Percentiles rank a stretch among this genome's conserved stretches.
Evolutionary conservation across 2,329 filamentous ascomycete species (phyloP).

Genomic region (Alternaria brassicae): DNA sequence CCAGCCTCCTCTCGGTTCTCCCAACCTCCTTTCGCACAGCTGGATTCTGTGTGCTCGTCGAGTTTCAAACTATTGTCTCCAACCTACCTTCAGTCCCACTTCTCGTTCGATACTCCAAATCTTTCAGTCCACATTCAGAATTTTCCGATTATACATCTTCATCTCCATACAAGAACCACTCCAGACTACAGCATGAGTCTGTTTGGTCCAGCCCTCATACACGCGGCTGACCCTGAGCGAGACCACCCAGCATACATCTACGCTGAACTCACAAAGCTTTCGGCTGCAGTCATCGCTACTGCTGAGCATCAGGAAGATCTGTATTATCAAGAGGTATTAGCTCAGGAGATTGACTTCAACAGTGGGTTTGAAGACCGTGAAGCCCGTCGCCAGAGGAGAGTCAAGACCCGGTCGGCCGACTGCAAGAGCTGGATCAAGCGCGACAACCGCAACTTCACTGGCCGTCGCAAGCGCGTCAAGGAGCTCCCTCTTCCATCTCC

Average conservation of each 20-base stretch:
- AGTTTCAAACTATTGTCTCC: not conserved
- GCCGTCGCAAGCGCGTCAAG: constrained; percentile 23
- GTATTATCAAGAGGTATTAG: not conserved
- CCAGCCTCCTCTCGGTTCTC: not conserved
- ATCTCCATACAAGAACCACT: not conserved
- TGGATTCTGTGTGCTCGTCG: not conserved
- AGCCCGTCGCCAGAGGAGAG: not conserved
- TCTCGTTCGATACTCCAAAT: not conserved
- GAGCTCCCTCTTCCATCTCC: constrained; percentile 16
- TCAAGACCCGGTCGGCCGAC: constrained; percentile 3
- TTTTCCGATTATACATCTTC: not conserved
- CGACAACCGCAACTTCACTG: constrained; percentile 15
- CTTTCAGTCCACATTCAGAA: not conserved
- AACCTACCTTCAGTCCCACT: not conserved
- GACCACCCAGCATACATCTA: not conserved
- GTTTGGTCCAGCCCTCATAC: not conserved
- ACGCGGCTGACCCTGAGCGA: not conserved
- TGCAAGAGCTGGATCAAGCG: constrained; percentile 27
- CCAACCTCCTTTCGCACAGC: not conserved
- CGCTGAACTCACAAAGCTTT: not conserved
- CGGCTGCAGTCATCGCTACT: not conserved
- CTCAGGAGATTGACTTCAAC: not conserved
- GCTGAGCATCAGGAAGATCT: not conserved
- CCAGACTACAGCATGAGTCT: not conserved
- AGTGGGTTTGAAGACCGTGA: not conserved